Evolutionary conservation across 371 early-diverging fungal genomes (phyloP), one percentile per base, ranked within the genome.

Genomic region (Sporodiniella umbellata): DNA sequence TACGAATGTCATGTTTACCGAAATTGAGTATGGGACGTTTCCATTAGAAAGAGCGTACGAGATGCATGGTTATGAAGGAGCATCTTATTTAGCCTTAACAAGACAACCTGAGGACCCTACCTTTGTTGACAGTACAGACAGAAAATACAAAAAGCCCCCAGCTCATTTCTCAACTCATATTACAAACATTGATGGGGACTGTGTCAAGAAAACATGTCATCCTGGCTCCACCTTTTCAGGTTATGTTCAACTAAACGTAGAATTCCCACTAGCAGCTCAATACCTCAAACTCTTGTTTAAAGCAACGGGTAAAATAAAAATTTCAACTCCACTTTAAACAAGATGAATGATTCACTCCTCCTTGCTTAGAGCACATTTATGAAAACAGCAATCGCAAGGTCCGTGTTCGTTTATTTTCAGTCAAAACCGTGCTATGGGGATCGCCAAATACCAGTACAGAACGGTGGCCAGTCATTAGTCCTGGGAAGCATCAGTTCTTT

Each of bases 171-270:
- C 54, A 24, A 40, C 54, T 8, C 17, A 42, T 28, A 26, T 60
- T 18, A 42, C 21, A 4, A 28, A 43, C 15, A 54, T 54, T 26
- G 60, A 60, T 43, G 55, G 55, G 7, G 31, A 54, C 18, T 18
- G 26, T 26, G 23, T 31, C 4, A 35, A 51, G 42, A 50, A 26
- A 28, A 54, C 47, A 6, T 64, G 64, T 23, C 54, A 62, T 24
- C 74, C 74, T 1, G 74, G 70, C 0, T 62, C 70, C 1, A 53
- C 61, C 11, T 48, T 72, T 49, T 54, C 66, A 52, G 74, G 74
- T 8, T 54, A 42, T 1, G 58, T 73, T 11, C 37, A 51, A 4
- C 24, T 73, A 3, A 54, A 58, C 17, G 35, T 73, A 0, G 55
- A 45, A 14, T 57, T 55, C 10, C 63, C 70, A 12, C 35, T 73